A percentile compares a stretch with the other conserved stretches of the same genome.
phyloP scores from a whole-genome alignment of 352 stramenopile species.

The Phytophthora citricola region DNA sequence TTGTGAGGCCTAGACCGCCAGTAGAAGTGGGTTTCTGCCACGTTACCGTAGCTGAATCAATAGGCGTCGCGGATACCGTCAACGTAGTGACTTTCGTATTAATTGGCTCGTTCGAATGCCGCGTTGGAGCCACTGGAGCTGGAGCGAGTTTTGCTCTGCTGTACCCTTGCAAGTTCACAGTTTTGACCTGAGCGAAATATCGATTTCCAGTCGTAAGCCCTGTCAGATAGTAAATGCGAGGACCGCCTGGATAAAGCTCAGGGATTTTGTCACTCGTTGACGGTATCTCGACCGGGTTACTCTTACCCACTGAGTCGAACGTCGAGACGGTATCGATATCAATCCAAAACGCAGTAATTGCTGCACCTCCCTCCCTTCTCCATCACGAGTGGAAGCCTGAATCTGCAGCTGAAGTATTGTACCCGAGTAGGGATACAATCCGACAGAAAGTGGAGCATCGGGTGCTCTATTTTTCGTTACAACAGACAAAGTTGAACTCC shows the following conservation, averaged over 20 bases:
- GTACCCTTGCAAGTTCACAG: conserved; percentile 72
- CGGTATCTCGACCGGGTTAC: conserved; percentile 47
- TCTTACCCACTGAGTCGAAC: conserved; percentile 71
- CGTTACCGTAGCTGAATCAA: conserved; percentile 68
- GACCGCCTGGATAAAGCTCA: conserved; percentile 60
- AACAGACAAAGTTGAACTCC: conserved; percentile 81
- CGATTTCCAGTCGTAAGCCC: conserved; percentile 72
- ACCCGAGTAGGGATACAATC: conserved; percentile 62
- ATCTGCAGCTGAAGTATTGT: conserved; percentile 81
- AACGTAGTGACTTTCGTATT: conserved; percentile 72
- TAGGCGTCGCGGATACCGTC: conserved; percentile 51
- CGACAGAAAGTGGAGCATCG: conserved; percentile 65
- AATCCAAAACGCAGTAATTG: conserved; percentile 71
- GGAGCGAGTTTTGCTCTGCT: conserved; percentile 69
- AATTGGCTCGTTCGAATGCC: conserved; percentile 52
- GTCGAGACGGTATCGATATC: conserved; percentile 78
- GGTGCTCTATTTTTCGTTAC: conserved; percentile 90
- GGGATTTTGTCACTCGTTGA: conserved; percentile 39
- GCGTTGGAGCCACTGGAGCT: conserved; percentile 60
- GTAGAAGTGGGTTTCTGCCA: conserved; percentile 73
- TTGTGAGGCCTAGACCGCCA: conserved; percentile 71
- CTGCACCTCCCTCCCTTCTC: conserved; percentile 52
- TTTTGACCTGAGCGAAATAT: conserved; percentile 90
- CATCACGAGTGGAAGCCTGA: conserved; percentile 69
- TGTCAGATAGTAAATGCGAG: conserved; percentile 76